A percentile compares a stretch with the other conserved stretches of the same genome.
phyloP scores from a whole-genome alignment of 768 basidiomycete species.

The Pisolithus microcarpus region DNA sequence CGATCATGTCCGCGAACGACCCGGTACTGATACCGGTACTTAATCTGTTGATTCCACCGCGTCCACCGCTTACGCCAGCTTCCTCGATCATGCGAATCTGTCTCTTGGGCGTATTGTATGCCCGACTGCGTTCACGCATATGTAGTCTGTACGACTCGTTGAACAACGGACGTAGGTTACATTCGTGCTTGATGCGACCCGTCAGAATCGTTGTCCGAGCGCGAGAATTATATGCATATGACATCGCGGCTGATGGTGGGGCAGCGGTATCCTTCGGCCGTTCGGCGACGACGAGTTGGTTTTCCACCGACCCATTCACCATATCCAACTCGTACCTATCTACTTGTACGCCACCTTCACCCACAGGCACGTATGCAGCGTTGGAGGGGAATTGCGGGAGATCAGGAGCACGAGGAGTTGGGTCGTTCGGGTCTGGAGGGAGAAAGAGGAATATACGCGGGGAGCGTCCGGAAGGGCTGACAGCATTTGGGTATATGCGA shows the following conservation, averaged over 20 bases:
- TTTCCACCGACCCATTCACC: slow-evolving; percentile 77
- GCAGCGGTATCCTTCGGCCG: slow-evolving; percentile 57
- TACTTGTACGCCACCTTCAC: slow-evolving; percentile 25
- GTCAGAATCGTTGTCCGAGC: slow-evolving; percentile 74
- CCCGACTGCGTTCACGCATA: slow-evolving; percentile 58
- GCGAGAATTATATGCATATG: slow-evolving; percentile 43
- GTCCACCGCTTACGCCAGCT: slow-evolving; percentile 57
- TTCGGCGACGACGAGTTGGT: slow-evolving; percentile 81
- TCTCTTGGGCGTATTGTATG: slow-evolving; percentile 59
- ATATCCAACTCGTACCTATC: slow-evolving; percentile 86
- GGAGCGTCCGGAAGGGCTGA: slow-evolving; percentile 38
- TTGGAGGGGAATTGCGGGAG: slow-evolving; percentile 22
- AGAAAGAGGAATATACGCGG: slow-evolving; percentile 62
- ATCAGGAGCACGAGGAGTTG: slow-evolving; percentile 21
- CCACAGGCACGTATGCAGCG: slow-evolving; percentile 24
- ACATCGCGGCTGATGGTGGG: slow-evolving; percentile 30
- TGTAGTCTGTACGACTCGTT: slow-evolving; percentile 62
- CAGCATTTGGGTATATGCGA: slow-evolving; percentile 59
- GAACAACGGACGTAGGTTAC: slow-evolving; percentile 63
- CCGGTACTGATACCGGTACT: slow-evolving; percentile 63
- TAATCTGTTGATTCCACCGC: slow-evolving; percentile 70
- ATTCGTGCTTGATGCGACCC: slow-evolving; percentile 76
- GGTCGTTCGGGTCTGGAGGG: slow-evolving; percentile 48
- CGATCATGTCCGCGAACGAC: slow-evolving; percentile 61
- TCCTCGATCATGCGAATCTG: slow-evolving; percentile 73